A percentile compares a stretch with the other conserved stretches of the same genome.
These are phyloP conservation scores for Pythium dissimile DNA, from an alignment of 352 stramenopile genomes.

Conservation along the genomic window DNA sequence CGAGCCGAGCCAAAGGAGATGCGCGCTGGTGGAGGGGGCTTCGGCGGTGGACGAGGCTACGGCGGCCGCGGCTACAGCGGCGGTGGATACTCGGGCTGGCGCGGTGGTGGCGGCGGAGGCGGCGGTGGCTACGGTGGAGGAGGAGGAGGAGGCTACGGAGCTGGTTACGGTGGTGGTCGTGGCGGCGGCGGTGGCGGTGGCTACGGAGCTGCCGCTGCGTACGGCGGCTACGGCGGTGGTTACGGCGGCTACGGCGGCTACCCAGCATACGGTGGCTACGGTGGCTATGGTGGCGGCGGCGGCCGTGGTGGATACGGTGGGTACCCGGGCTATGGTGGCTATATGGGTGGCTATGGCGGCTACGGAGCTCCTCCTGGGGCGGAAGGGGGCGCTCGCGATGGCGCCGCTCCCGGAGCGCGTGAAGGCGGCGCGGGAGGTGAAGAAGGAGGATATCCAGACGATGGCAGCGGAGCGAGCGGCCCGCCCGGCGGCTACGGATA, in stretches of 20 bases:
- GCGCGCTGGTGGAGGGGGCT: conserved; percentile 31
- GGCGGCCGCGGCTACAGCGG: conserved; percentile 21
- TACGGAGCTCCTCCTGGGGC: conserved; percentile 24
- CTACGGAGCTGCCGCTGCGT: conserved; percentile 17
- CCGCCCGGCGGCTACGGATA: conserved; percentile 37
- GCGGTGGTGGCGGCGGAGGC: conserved; percentile 14
- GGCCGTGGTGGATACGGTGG: conserved; percentile 32
- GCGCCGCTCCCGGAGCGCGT: conserved; percentile 8
- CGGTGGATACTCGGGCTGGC: conserved; percentile 27
- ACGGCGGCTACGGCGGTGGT: conserved; percentile 13
- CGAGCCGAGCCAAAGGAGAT: conserved; percentile 78
- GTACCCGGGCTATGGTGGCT: conserved; percentile 28
- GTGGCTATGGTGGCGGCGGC: conserved; percentile 13
- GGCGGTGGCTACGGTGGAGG: conserved; percentile 15
- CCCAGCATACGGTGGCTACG: conserved; percentile 17
- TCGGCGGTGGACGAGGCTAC: conserved; percentile 21
- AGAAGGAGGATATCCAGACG: conserved; percentile 37
- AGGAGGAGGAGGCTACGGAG: conserved; percentile 21
- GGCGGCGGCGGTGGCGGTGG: conserved; percentile 27
- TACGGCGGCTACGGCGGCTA: conserved; percentile 29
- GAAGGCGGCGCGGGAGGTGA: conserved; percentile 26
- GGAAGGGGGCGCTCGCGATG: conserved; percentile 16
- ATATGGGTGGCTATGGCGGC: conserved; percentile 27
- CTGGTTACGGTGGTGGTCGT: conserved; percentile 18
- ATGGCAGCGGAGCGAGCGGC: conserved; percentile 28